Evolutionary conservation across 2,329 filamentous ascomycete genomes (phyloP).

Genomic region (Alternaria postmessia): DNA sequence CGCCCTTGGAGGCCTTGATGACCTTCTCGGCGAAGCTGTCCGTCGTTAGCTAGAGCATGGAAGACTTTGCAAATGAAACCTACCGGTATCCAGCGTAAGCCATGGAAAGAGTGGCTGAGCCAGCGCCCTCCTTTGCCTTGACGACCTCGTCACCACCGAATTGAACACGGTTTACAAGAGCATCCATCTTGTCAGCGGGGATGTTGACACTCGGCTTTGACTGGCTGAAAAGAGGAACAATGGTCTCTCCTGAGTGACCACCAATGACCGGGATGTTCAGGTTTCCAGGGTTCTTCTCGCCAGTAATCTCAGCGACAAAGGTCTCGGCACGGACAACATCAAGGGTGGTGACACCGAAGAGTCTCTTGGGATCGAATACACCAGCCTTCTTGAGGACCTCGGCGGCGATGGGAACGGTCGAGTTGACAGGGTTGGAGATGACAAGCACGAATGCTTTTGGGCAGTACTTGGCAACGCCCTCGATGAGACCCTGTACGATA

Average conservation of each 20-base stretch:
- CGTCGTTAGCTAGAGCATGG: not conserved
- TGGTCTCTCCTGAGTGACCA: constrained; percentile 97
- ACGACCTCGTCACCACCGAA: constrained; percentile 98
- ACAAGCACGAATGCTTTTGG: constrained; percentile 95
- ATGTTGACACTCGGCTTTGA: constrained; percentile 80
- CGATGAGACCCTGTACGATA: constrained; percentile 93
- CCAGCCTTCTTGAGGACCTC: constrained; percentile 94
- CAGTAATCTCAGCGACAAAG: constrained; percentile 86
- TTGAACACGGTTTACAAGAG: constrained; percentile 91
- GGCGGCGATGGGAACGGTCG: constrained; percentile 94
- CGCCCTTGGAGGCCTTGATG: constrained; percentile 84
- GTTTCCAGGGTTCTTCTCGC: constrained; percentile 82
- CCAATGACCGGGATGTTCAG: constrained; percentile 91
- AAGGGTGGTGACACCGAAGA: constrained; percentile 98
- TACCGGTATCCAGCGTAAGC: constrained; percentile 85
- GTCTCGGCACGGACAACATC: constrained; percentile 98
- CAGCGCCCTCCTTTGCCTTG: constrained; percentile 90
- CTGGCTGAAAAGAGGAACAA: constrained; percentile 96
- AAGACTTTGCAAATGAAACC: not conserved
- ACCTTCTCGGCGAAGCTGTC: constrained; percentile 87
- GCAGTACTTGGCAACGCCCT: constrained; percentile 84
- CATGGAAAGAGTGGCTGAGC: constrained; percentile 93
- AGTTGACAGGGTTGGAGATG: constrained; percentile 99
- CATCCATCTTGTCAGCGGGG: constrained; percentile 88
- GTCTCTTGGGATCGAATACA: constrained; percentile 92